phyloP scores from a whole-genome alignment of 2,329 filamentous ascomycete species.

The Scopulariopsis brevicaulis region DNA sequence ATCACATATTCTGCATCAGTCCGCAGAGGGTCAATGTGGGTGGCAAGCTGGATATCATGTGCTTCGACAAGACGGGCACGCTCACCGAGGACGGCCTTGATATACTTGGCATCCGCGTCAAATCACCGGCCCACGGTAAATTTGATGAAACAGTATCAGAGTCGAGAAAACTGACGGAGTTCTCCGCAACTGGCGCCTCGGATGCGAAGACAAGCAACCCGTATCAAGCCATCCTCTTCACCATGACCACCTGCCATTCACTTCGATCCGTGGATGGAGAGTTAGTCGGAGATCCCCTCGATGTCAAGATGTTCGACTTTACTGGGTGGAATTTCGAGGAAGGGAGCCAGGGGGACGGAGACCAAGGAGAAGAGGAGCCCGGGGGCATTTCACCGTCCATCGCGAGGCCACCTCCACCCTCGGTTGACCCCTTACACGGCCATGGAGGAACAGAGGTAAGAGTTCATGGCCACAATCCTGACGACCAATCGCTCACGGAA shows the following conservation, averaged over 20 bases:
- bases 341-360: conserved; percentile 56
- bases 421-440: neutral
- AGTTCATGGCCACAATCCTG: neutral
- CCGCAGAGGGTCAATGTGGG: conserved; percentile 95
- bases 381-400: conserved; percentile 75
- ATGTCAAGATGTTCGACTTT: conserved; percentile 98
- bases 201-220: neutral
- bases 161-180: neutral
- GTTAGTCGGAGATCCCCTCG: conserved; percentile 83
- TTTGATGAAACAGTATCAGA: conserved; percentile 67
- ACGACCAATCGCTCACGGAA: neutral
- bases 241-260: conserved; percentile 96
- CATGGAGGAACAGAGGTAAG: neutral
- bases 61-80: conserved; percentile 98
- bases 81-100: conserved; percentile 93
- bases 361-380: conserved; percentile 62
- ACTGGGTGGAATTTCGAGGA: conserved; percentile 90
- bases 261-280: conserved; percentile 78
- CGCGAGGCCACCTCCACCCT: conserved; percentile 56
- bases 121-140: conserved; percentile 45
- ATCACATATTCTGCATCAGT: conserved; percentile 94
- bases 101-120: conserved; percentile 77
- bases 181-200: neutral
- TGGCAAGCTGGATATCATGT: conserved; percentile 90
- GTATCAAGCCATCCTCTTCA: conserved; percentile 58